phyloP scores from a whole-genome alignment of 2,329 filamentous ascomycete species.

The Clonostachys chloroleuca region DNA sequence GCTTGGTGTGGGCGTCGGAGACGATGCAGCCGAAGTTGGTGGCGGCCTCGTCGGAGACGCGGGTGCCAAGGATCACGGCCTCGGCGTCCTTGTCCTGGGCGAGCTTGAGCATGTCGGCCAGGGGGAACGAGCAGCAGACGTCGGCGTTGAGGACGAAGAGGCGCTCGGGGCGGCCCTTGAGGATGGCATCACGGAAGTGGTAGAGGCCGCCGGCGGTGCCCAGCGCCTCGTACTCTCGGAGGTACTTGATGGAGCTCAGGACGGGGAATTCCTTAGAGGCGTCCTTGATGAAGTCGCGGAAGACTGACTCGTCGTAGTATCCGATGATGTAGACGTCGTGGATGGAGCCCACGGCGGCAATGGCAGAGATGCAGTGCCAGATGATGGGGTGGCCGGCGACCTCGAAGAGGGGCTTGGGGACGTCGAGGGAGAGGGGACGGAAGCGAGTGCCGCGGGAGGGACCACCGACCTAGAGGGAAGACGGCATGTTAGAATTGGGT shows the following conservation, averaged over 20 bases:
- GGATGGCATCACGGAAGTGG: constrained; percentile 97
- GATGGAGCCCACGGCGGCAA: constrained; percentile 86
- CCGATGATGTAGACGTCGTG: constrained; percentile 97
- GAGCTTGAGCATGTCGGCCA: constrained; percentile 91
- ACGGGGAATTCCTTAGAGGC: constrained; percentile 79
- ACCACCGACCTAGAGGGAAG: constrained; percentile 72
- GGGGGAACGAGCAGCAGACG: constrained; percentile 97
- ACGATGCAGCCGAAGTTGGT: constrained; percentile 98
- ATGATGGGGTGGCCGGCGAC: constrained; percentile 98
- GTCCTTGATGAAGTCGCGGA: constrained; percentile 97
- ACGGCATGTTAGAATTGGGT: constrained; percentile 16
- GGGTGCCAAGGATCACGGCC: constrained; percentile 90
- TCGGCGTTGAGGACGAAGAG: constrained; percentile 98
- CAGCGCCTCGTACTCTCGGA: constrained; percentile 94
- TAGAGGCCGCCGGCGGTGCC: constrained; percentile 96
- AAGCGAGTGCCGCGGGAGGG: constrained; percentile 95
- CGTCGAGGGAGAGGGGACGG: constrained; percentile 88
- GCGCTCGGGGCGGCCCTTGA: constrained; percentile 90
- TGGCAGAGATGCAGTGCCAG: constrained; percentile 91
- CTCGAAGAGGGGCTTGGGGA: constrained; percentile 98
- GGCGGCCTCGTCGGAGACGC: constrained; percentile 85
- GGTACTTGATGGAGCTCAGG: constrained; percentile 80
- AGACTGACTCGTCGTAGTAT: constrained; percentile 96
- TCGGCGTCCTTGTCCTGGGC: constrained; percentile 95
- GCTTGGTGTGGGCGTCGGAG: constrained; percentile 86